phyloP scores from a whole-genome alignment of 345 rosid species.

The Cardamine occulta region DNA sequence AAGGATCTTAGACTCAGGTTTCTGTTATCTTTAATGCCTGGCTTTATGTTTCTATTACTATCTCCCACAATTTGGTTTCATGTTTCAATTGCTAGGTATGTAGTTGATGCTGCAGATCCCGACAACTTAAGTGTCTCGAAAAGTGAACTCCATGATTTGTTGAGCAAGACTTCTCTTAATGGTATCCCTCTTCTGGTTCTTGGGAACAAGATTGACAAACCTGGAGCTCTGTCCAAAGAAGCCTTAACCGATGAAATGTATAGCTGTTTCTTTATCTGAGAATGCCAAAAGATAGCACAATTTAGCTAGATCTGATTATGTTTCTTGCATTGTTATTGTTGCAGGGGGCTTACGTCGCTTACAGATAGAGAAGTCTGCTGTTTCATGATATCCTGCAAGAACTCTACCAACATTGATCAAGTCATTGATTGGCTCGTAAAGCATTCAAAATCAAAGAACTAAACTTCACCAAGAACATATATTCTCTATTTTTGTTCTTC shows the following conservation, averaged over 20 bases:
- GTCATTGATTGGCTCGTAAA: conserved; percentile 78
- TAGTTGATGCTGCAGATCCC: conserved; percentile 72
- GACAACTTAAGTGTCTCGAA: conserved; percentile 65
- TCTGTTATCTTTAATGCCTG: neutral
- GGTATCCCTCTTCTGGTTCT: conserved; percentile 74
- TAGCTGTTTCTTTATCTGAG: conserved; percentile 24
- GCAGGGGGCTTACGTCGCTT: conserved; percentile 67
- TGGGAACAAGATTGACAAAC: conserved; percentile 76
- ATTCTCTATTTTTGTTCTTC: conserved; percentile 26
- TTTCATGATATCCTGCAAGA: conserved; percentile 79
- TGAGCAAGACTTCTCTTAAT: conserved; percentile 64
- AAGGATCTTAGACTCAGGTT: conserved; percentile 1
- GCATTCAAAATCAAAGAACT: conserved; percentile 72
- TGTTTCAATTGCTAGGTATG: conserved; percentile 46
- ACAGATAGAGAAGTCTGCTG: conserved; percentile 67
- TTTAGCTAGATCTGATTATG: neutral
- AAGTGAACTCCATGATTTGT: conserved; percentile 73
- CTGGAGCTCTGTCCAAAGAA: conserved; percentile 64
- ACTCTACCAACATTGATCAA: conserved; percentile 68
- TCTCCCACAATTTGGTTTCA: neutral
- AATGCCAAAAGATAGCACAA: neutral
- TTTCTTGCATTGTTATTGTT: conserved; percentile 15
- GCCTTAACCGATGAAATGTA: conserved; percentile 62
- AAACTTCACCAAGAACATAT: conserved; percentile 34
- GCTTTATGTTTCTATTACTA: too few species aligned